Base-by-base conservation (phyloP, 140 eudicot species). In the Cichorium intybus region DNA sequence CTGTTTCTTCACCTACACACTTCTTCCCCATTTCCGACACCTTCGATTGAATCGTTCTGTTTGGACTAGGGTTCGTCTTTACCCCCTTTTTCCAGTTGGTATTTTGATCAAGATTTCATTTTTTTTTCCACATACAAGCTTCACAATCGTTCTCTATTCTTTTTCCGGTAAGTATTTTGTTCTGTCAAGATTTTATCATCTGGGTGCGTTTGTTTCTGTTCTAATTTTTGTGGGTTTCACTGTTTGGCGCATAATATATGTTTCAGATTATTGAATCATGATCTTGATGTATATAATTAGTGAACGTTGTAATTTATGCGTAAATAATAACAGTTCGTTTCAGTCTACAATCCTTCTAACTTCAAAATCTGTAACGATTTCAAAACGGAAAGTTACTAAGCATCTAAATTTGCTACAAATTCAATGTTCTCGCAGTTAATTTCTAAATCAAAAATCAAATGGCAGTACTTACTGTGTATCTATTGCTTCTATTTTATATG, bases 21-120 rank as follows among this genome's bases (percentile, higher is more conserved):
- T 49, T 61, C 69, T 60, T 61, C 56, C 56, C 45, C 28, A 59
- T 49, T 59, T 46, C 23, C 69, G 54, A 51, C 33, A 70, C 47
- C 58, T 47, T 49, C 61, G 16, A 24, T 70, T 54, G 10, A 20
- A 69, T 58, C 58, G 15, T 21, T 47, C 39, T 31, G 7, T 55
- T 58, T 45, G 27, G 21, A 24, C 17, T 7, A 47, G 37, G 35
- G 61, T 50, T 33, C 10, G 52, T 66, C 34, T 51, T 12, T 50
- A 21, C 51, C 70, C 27, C 18, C 18, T 20, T 15, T 15, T 15
- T 22, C 7, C 47, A 69, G 35, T 57, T 48, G 43, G 7, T 35
- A 22, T 47, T 60, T 60, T 60, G 45, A 60, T 60, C 27, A 61
- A 61, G 70, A 35, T 60, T 60, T 52, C 56, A 51, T 51, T 22